These are phyloP conservation scores for Mortierella sp. DNA, from an alignment of 371 early-diverging fungal species.

Conservation along the genomic window DNA sequence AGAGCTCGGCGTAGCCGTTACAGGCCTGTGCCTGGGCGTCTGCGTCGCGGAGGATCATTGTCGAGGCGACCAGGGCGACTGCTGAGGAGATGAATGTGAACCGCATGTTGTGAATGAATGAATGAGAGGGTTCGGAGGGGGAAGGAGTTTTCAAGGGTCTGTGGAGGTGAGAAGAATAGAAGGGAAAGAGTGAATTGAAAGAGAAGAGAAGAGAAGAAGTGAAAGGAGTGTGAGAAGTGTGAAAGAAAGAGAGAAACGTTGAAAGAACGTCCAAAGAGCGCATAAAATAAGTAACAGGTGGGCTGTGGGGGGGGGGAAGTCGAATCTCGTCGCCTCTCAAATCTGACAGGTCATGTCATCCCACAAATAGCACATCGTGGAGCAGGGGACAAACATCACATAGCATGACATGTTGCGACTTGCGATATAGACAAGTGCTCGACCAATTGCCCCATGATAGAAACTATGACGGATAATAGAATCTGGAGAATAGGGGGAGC, in stretches of 20 bases:
- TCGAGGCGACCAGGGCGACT: slow-evolving; percentile 24
- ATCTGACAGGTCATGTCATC: neutral
- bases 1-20: slow-evolving; percentile 80
- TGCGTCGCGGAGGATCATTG: neutral
- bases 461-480: neutral
- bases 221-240: neutral
- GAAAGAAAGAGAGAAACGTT: slow-evolving; percentile 1
- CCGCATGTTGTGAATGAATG: slow-evolving; percentile 14
- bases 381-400: no score
- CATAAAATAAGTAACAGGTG: neutral
- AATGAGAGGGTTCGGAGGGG: neutral
- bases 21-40: slow-evolving; percentile 63
- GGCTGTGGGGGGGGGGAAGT: neutral
- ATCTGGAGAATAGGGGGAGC: neutral
- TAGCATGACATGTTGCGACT: neutral
- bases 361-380: neutral
- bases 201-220: neutral
- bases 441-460: no score
- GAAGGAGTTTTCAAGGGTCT: neutral
- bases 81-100: slow-evolving; percentile 29
- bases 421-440: neutral
- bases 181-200: neutral
- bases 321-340: neutral
- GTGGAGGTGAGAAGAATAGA: neutral
- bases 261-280: neutral